Evolutionary conservation across 202 grass and related monocot genomes (phyloP).

Genomic region (Digitaria exilis): DNA sequence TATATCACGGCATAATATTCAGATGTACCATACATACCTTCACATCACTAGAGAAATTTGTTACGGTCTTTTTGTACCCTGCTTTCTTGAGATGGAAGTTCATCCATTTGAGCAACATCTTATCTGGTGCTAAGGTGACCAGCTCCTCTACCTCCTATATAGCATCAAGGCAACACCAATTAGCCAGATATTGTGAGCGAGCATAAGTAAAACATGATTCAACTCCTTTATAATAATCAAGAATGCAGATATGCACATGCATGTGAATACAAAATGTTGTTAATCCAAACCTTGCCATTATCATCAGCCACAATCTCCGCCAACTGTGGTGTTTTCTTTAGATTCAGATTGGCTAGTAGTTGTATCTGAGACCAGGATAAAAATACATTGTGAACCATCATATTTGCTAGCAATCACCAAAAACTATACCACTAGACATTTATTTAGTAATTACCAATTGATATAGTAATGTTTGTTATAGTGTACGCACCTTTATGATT

Average conservation of each 20-base stretch:
- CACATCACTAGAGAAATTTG: constrained; percentile 82
- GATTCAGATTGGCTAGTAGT: constrained; percentile 72
- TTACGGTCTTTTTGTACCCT: constrained; percentile 72
- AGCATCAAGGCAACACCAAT: constrained; percentile 34
- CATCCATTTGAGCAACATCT: constrained; percentile 89
- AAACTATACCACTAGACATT: background rate
- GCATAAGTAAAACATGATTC: background rate
- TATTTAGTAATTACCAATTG: constrained; percentile 17
- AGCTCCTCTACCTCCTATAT: constrained; percentile 67
- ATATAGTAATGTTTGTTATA: constrained; percentile 18
- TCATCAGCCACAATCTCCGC: constrained; percentile 60
- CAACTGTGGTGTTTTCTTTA: constrained; percentile 77
- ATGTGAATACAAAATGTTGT: background rate
- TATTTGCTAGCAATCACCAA: background rate
- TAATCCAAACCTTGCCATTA: constrained; percentile 54
- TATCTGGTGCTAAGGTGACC: constrained; percentile 70
- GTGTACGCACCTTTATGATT: constrained; percentile 79
- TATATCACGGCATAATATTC: background rate
- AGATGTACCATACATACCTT: constrained; percentile 51
- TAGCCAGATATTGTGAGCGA: background rate
- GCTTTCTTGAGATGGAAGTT: constrained; percentile 88
- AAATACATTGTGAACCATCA: background rate
- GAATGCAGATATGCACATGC: background rate
- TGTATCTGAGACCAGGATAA: constrained; percentile 55
- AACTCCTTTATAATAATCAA: background rate